Base-by-base conservation (phyloP, 2,329 filamentous ascomycete species). In the Fusarium succisae region DNA sequence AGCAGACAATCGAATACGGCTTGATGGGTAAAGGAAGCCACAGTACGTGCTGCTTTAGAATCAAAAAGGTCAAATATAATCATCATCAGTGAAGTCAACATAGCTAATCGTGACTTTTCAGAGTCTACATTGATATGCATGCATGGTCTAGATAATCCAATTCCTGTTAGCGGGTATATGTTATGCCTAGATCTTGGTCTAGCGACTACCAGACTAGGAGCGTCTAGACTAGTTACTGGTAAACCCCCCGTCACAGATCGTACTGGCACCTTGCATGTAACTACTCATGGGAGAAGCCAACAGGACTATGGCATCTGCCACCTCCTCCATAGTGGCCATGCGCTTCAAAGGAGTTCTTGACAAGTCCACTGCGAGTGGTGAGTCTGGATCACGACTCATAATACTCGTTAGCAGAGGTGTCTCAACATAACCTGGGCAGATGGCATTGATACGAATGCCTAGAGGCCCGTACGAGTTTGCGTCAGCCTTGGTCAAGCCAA, bases 391-490 rank as follows among this genome's bases (percentile, higher is more conserved):
- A 12, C 72, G 50, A 48, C 78, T 78, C 62, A 77, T 78, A 32
- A 64, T 63, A 15, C 67, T 37, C 69, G 76, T 77, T 2, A 84
- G 66, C 8, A 87, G 72, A 2, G 85, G 84, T 6, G 85, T 87
- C 50, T 80, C 77, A 39, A 87, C 81, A 70, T 85, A 87, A 15
- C 84, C 87, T 0, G 89, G 89, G 63, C 89, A 90, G n/a, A 91
- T 86, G 6, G 88, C 88, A 75, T 91, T 91, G 78, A 91, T 87
- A 55, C 88, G 86, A 64, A 91, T 89, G 8, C 84, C 85, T 55
- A 83, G 76, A 8, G 82, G 76, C 2, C 85, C 86, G 79, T 90
- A 91, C 2, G 83, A 82, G 55, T 86, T 84, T 4, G 86, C 89
- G 70, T 91, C 88, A 5, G 84, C 84, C 76, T 83, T 86, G 14